Evolutionary conservation across 805 yeast genomes (phyloP), one percentile per base, ranked within the genome.

Genomic region (Tetrapisispora fleetii): DNA sequence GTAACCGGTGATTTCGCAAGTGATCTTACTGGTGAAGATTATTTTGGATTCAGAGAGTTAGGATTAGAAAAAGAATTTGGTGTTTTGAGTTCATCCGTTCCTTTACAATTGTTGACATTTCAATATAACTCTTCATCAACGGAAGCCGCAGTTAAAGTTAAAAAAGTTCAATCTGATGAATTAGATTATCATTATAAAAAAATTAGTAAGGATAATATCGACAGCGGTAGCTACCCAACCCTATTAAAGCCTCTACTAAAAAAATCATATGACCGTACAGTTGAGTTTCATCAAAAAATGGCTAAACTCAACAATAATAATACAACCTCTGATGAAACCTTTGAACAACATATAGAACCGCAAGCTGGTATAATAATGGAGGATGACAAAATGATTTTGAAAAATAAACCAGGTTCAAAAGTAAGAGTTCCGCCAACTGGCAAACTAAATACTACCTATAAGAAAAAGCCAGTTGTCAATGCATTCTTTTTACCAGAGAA

Each of bases 11-110:
- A 90, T 59, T 93, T 93, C 64, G 84, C 96, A 1, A 83, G 79
- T 57, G 96, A 90, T 52, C 70, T 93, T 37, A 65, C 70, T 0
- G 99, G 98, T 7, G 99, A 91, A 58, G 99, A 93, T 68, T 93
- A 90, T 75, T 95, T 95, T 69, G 99, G 99, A 0, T 95, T 93
- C 72, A 85, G 78, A 61, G 98, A 91, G 55, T 72, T 93, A 43
- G 99, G 99, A 0, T 70, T 93, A 47, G 98, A 91, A 59, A 86
- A 83, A 58, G 99, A 93, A 64, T 84, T 88, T 63, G 90, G 91
- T 11, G 71, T 91, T 62, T 67, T 89, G 45, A 83, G 90, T 28
- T 77, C 90, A 2, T 79, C 95, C 0, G 88, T 93, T 27, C 99
- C 99, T 1, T 72, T 95, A 40, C 95, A 91, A 65, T 70, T 93